Evolutionary conservation across 169 alveolate genomes (phyloP).

Genomic region (Cryptosporidium sp.): DNA sequence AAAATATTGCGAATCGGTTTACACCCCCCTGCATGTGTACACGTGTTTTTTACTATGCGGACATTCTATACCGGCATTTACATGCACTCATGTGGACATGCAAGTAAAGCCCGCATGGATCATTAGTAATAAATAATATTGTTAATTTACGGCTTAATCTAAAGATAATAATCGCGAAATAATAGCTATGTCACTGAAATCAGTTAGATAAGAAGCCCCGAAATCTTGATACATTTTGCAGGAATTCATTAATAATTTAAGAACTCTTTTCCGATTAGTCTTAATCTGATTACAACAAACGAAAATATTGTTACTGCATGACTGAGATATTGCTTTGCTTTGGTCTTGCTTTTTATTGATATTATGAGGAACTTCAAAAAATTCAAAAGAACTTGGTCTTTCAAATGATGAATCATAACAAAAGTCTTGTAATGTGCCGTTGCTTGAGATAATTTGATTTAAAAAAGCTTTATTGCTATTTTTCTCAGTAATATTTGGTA

Average conservation of each 20-base stretch:
- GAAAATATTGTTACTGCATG: neutral
- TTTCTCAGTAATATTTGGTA: neutral
- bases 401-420: neutral
- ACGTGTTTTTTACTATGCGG: neutral
- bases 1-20: neutral
- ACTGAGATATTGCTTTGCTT: neutral
- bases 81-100: constrained; percentile 5
- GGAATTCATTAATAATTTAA: neutral
- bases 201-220: constrained; percentile 8
- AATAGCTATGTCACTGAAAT: neutral
- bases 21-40: neutral
- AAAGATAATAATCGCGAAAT: neutral
- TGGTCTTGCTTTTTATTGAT: neutral
- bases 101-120: neutral
- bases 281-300: neutral
- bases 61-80: neutral
- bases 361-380: neutral
- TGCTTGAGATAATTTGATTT: neutral
- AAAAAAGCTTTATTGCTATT: neutral
- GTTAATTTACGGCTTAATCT: neutral
- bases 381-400: constrained; percentile 22
- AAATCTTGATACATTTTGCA: constrained; percentile 8
- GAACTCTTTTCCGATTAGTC: neutral
- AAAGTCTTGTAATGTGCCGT: neutral
- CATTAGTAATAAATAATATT: neutral